Evolutionary conservation across 768 basidiomycete genomes (phyloP).

Genomic region (Neoboletus subvelutipes): DNA sequence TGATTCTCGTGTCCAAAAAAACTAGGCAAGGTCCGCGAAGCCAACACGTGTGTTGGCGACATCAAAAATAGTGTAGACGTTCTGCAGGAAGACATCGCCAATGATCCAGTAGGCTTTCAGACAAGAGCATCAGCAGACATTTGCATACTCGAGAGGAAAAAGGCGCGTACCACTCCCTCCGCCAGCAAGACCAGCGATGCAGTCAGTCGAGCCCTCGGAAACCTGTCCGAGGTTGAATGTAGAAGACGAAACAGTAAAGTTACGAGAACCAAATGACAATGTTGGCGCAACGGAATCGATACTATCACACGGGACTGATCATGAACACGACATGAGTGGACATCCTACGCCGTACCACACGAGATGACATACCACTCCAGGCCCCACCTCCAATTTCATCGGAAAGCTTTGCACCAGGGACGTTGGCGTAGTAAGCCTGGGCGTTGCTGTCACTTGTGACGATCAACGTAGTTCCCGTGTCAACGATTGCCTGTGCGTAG

Average conservation of each 20-base stretch:
- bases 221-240: conserved; percentile 45
- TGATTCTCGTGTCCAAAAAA: neutral
- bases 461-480: conserved; percentile 34
- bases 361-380: conserved; percentile 34
- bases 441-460: conserved; percentile 27
- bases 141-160: neutral
- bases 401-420: conserved; percentile 30
- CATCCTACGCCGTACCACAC: neutral
- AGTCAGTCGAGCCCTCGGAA: conserved; percentile 31
- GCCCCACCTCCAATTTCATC: conserved; percentile 30
- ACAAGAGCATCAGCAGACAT: neutral
- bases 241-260: conserved; percentile 36
- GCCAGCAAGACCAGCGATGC: conserved; percentile 38
- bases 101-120: conserved; percentile 32
- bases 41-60: conserved; percentile 37
- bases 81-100: conserved; percentile 37
- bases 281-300: conserved; percentile 28
- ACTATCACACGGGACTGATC: conserved; percentile 34
- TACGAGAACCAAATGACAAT: conserved; percentile 40
- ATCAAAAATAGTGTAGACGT: conserved; percentile 34
- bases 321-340: conserved; percentile 1
- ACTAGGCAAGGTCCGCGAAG: conserved; percentile 38
- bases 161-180: conserved; percentile 22
- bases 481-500: conserved; percentile 33
- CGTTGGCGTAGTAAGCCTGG: conserved; percentile 27